A percentile compares a stretch with the other conserved stretches of the same genome.
These are phyloP conservation scores for Bondarzewia mesenterica DNA, from an alignment of 1,284 basidiomycete species.

Conservation along the genomic window DNA sequence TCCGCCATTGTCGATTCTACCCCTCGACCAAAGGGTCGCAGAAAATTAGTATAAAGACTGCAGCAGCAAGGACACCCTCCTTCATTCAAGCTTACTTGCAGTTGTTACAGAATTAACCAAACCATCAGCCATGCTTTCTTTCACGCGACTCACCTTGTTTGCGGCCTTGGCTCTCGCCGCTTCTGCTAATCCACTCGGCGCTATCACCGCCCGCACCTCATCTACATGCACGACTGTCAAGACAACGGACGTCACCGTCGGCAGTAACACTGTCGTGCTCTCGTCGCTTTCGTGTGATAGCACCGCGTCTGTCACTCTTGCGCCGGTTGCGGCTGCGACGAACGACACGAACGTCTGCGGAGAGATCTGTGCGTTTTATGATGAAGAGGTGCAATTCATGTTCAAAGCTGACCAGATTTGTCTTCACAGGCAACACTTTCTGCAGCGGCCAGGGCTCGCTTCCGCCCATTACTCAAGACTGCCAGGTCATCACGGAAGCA, in stretches of 20 bases:
- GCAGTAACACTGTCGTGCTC: not conserved
- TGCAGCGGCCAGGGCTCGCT: slow-evolving; percentile 15
- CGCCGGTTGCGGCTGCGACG: not conserved
- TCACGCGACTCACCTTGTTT: too few species aligned
- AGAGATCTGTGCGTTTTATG: slow-evolving; percentile 13
- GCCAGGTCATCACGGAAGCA: slow-evolving; percentile 17
- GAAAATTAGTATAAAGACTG: too few species aligned
- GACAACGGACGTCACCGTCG: not conserved
- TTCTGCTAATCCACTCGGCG: too few species aligned
- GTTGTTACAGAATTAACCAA: too few species aligned
- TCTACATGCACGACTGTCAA: not conserved
- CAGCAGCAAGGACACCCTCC: too few species aligned
- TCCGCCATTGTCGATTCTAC: too few species aligned
- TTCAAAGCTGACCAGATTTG: not conserved
- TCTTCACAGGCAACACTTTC: slow-evolving; percentile 12
- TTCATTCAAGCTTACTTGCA: too few species aligned
- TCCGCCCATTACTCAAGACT: slow-evolving; percentile 20
- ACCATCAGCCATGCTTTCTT: too few species aligned
- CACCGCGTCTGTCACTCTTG: not conserved
- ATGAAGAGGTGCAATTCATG: not conserved
- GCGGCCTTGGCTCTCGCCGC: too few species aligned
- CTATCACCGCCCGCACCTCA: too few species aligned
- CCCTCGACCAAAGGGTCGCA: too few species aligned
- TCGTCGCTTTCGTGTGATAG: not conserved
- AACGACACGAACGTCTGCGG: slow-evolving; percentile 13